These are phyloP conservation scores for Rhodocollybia butyracea DNA, from an alignment of 768 basidiomycete genomes.

Conservation along the genomic window DNA sequence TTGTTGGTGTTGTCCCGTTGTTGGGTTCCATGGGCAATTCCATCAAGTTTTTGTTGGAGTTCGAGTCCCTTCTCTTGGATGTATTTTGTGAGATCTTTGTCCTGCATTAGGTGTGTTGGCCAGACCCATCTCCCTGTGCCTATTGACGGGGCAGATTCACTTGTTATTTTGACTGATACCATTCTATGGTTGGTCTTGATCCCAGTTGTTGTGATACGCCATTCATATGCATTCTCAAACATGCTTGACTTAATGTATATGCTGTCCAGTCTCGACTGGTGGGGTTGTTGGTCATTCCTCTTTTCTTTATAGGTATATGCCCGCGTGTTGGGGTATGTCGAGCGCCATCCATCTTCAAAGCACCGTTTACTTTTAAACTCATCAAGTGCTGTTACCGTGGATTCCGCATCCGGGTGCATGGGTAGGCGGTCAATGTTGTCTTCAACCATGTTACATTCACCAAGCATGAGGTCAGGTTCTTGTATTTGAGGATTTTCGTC, in stretches of 20 bases:
- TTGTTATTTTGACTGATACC: constrained; percentile 19
- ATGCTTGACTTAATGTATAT: constrained; percentile 25
- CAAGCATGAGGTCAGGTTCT: constrained; percentile 30
- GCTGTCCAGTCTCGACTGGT: constrained; percentile 33
- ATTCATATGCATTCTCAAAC: constrained; percentile 14
- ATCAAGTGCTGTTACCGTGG: constrained; percentile 13
- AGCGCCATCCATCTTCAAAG: constrained; percentile 31
- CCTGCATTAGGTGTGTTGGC: constrained; percentile 16
- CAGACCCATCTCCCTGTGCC: constrained; percentile 31
- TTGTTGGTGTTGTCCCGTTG: constrained; percentile 2
- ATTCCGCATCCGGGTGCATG: constrained; percentile 12
- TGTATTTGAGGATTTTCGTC: too few relatives aligned
- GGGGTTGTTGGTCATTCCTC: constrained; percentile 9
- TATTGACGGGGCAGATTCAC: constrained; percentile 20
- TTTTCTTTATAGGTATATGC: constrained; percentile 25
- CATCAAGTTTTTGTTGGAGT: neutral
- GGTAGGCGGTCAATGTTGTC: constrained; percentile 34
- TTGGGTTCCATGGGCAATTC: constrained; percentile 7
- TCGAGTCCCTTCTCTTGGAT: neutral
- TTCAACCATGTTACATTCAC: constrained; percentile 42
- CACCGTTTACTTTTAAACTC: constrained; percentile 16
- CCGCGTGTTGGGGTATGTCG: constrained; percentile 13
- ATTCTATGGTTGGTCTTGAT: constrained; percentile 30
- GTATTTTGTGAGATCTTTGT: constrained; percentile 13
- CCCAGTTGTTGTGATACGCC: constrained; percentile 18